Evolutionary conservation across 2,329 filamentous ascomycete species (phyloP).

Genomic region (Aulographum hederae): DNA sequence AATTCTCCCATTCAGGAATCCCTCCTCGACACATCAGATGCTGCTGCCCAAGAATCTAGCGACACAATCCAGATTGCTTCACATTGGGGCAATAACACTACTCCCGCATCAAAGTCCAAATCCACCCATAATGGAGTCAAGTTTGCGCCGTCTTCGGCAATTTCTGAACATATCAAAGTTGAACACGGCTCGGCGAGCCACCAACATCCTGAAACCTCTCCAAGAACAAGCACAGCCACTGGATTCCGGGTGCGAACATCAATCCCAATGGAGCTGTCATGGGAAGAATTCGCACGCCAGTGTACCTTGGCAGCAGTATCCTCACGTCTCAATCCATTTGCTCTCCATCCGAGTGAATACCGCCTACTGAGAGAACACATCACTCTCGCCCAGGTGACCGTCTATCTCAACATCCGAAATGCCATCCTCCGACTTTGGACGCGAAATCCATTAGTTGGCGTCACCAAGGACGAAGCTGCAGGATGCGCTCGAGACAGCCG

Average conservation of each 20-base stretch:
- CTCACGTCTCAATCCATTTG: slow-evolving; percentile 76
- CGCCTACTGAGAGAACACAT: slow-evolving; percentile 62
- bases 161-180: no score
- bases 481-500: slow-evolving; percentile 76
- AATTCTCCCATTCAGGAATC: no score
- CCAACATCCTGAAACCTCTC: no score
- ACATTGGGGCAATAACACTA: no score
- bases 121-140: no score
- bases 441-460: slow-evolving; percentile 63
- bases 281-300: slow-evolving; percentile 71
- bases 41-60: no score
- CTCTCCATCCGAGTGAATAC: slow-evolving; percentile 73
- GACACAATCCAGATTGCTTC: no score
- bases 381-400: slow-evolving; percentile 76
- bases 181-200: no score
- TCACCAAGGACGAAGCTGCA: slow-evolving; percentile 69
- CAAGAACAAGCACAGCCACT: no score
- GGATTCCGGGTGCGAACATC: slow-evolving; percentile 24
- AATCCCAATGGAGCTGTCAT: slow-evolving; percentile 57
- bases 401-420: slow-evolving; percentile 91
- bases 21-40: no score
- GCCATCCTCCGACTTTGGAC: slow-evolving; percentile 83
- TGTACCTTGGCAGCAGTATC: slow-evolving; percentile 80
- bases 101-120: no score
- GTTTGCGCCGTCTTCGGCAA: no score